Percentiles rank a stretch among this genome's conserved stretches.
phyloP scores from a whole-genome alignment of 257 asterid genomes.

The Echium plantagineum region DNA sequence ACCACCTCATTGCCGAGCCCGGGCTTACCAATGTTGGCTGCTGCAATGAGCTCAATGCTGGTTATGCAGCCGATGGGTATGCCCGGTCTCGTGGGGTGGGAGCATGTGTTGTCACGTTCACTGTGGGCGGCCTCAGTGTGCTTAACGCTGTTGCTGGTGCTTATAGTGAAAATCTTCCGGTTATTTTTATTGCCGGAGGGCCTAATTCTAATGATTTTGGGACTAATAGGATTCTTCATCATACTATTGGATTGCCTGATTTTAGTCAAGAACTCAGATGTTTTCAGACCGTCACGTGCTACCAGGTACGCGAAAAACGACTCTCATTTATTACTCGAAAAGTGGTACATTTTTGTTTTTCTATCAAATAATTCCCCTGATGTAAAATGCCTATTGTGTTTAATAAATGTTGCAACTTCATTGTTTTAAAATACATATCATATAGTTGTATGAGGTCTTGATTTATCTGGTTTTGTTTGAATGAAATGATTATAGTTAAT shows the following conservation, averaged over 20 bases:
- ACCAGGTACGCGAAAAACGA: slow-evolving; percentile 37
- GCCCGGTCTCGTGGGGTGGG: slow-evolving; percentile 69
- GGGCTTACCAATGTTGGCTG: slow-evolving; percentile 58
- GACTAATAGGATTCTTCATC: slow-evolving; percentile 70
- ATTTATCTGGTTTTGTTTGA: too few relatives aligned
- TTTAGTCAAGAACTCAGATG: slow-evolving; percentile 72
- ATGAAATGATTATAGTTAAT: too few relatives aligned
- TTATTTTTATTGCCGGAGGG: slow-evolving; percentile 77
- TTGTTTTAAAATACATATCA: too few relatives aligned
- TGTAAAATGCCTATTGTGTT: too few relatives aligned
- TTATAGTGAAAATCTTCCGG: slow-evolving; percentile 74
- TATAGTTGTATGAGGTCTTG: too few relatives aligned
- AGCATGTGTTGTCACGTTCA: slow-evolving; percentile 77
- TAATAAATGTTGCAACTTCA: too few relatives aligned
- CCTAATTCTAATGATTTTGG: slow-evolving; percentile 81
- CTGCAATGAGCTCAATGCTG: slow-evolving; percentile 83
- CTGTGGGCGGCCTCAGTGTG: slow-evolving; percentile 77
- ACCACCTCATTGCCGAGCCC: slow-evolving; percentile 75
- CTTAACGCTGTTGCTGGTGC: slow-evolving; percentile 80
- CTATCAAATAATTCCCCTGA: too few relatives aligned
- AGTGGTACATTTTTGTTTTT: too few relatives aligned
- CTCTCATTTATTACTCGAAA: too few relatives aligned
- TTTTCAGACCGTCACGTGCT: slow-evolving; percentile 67
- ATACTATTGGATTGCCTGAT: slow-evolving; percentile 75
- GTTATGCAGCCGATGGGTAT: slow-evolving; percentile 83